Evolutionary conservation across 257 asterid genomes (phyloP).

Genomic region (Cordia subcordata): DNA sequence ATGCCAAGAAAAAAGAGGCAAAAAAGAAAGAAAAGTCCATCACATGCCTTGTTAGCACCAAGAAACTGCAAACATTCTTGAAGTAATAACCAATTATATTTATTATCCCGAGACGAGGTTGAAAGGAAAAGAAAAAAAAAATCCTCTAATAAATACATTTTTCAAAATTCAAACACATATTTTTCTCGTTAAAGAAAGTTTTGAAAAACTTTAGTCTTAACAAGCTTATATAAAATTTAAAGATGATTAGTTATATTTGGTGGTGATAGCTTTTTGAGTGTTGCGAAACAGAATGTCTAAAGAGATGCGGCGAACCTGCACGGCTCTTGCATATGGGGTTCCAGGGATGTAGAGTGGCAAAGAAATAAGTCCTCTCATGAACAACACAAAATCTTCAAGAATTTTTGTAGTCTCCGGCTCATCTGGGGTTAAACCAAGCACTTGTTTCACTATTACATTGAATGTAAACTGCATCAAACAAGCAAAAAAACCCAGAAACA

Average conservation of each 20-base stretch:
- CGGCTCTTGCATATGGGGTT: slow-evolving; percentile 75
- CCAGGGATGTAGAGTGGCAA: slow-evolving; percentile 67
- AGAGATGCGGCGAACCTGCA: slow-evolving; percentile 48
- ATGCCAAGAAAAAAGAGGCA: slow-evolving; percentile 24
- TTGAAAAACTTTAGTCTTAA: no score
- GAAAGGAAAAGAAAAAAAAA: no score
- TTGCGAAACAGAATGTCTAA: neutral
- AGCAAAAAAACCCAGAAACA: neutral
- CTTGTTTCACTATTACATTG: slow-evolving; percentile 80
- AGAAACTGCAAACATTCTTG: neutral
- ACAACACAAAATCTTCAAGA: slow-evolving; percentile 55
- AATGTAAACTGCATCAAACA: slow-evolving; percentile 52
- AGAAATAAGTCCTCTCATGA: slow-evolving; percentile 63
- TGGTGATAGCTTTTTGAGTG: slow-evolving; percentile 2
- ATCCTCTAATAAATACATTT: no score
- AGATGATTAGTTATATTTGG: no score
- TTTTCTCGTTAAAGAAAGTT: no score
- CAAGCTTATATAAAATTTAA: no score
- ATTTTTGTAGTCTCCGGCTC: slow-evolving; percentile 55
- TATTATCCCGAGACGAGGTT: neutral
- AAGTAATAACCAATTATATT: slow-evolving; percentile 7
- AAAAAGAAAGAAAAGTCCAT: slow-evolving; percentile 15
- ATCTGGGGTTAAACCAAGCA: slow-evolving; percentile 58
- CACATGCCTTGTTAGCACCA: slow-evolving; percentile 36
- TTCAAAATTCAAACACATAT: no score